Percentiles rank a stretch among this genome's conserved stretches.
Conservation (phyloP, 2,329 filamentous ascomycete species). For the Basipetospora chlamydospora region DNA sequence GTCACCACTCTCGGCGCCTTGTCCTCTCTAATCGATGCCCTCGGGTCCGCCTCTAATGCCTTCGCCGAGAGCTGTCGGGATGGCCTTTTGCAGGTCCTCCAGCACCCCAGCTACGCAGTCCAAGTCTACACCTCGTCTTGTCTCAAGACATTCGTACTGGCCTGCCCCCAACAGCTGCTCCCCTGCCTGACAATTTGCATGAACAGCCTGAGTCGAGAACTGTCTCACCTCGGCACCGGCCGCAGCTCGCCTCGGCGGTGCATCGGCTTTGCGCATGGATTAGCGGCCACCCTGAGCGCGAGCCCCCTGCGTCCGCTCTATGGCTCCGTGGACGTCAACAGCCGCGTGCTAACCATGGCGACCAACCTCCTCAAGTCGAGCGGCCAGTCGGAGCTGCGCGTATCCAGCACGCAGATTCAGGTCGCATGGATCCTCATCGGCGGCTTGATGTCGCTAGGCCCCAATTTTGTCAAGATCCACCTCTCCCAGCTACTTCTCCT, state of each 20-base stretch:
- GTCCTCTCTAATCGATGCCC: slow-evolving; percentile 58
- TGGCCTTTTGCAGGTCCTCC: slow-evolving; percentile 73
- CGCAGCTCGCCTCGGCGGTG: slow-evolving; percentile 72
- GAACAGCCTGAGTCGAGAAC: slow-evolving; percentile 82
- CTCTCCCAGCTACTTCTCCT: slow-evolving; percentile 82
- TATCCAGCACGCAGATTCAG: slow-evolving; percentile 89
- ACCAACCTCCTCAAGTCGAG: slow-evolving; percentile 87
- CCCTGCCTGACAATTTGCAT: slow-evolving; percentile 89
- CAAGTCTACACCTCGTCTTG: slow-evolving; percentile 82
- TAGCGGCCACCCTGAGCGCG: slow-evolving; percentile 81
- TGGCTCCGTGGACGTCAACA: slow-evolving; percentile 90
- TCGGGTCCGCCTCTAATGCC: slow-evolving; percentile 68
- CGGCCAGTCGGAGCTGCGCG: slow-evolving; percentile 74
- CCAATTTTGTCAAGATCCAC: slow-evolving; percentile 98
- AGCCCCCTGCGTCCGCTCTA: slow-evolving; percentile 80
- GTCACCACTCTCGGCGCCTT: slow-evolving; percentile 68
- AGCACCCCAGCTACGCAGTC: slow-evolving; percentile 92
- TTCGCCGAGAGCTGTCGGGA: slow-evolving; percentile 79
- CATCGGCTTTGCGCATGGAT: slow-evolving; percentile 78
- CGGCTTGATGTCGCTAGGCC: slow-evolving; percentile 87
- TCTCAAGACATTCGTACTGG: slow-evolving; percentile 73
- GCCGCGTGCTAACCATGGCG: slow-evolving; percentile 77
- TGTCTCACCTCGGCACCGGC: slow-evolving; percentile 60
- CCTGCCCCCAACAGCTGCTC: slow-evolving; percentile 82
- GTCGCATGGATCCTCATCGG: slow-evolving; percentile 97